Base-by-base conservation (phyloP, 305 asterid genomes). In the Salvia sclarea region DNA sequence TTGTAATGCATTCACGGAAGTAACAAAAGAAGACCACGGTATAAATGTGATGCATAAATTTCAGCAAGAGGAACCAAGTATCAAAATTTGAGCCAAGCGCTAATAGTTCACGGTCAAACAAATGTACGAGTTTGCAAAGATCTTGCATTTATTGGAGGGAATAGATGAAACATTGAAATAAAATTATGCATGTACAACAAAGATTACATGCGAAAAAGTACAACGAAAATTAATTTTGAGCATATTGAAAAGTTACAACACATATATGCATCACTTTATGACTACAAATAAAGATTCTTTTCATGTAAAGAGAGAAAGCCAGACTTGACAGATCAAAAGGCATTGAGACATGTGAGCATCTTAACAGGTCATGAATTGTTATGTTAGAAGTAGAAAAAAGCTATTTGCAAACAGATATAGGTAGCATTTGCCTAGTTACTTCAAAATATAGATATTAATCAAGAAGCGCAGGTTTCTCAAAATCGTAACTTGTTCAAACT, bases 311-410 rank as follows among this genome's bases (percentile, higher is more conserved):
- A 33, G 33, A 37, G 20, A 17, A 61, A 53, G n/a, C 49, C 38
- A 25, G 12, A 49, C 10, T 17, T 43, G 8, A 57, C 13, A 17
- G 58, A 43, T 68, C 65, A 11, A 14, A n/a, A 54, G 10, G 60
- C 4, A 31, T 64, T 14, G 41, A 24, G 55, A 40, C 47, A 18
- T 38, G 31, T 11, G 16, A 21, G 31, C 30, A 38, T 53, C 55
- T 33, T 45, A 60, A 43, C 28, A 40, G 55, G 64, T 30, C 24
- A 53, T 17, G 18, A 9, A 17, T 21, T 63, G 8, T 44, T 37
- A 7, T 40, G 63, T 64, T 38, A 9, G 25, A 72, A 22, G 61
- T 72, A 72, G 28, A 72, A 33, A 9, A 71, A 61, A 9, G 30
- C 76, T 18, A 54, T 49, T 63, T 14, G 33, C 71, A 55, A 25